Evolutionary conservation across 2,329 filamentous ascomycete genomes (phyloP), one percentile per base, ranked within the genome.

Genomic region (Botryotinia calthae): DNA sequence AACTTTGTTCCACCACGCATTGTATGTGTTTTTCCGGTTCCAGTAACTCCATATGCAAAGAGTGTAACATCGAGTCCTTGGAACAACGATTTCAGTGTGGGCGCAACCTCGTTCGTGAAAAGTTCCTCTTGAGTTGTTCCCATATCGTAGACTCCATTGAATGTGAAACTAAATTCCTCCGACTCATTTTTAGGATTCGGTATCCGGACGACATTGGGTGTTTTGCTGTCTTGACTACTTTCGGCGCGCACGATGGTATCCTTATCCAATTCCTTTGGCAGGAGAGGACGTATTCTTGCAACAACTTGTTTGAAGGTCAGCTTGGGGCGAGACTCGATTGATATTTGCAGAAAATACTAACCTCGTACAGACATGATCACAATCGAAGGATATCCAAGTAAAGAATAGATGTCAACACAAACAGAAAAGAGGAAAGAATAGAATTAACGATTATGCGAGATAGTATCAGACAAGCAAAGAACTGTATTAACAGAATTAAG

Each of bases 21-120:
- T 4, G 95, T 98, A 83, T 97, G 93, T 74, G 95, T 98, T 84
- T 98, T 98, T 72, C 95, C 95, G 0, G 94, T 97, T 64, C 95
- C 95, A 0, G 95, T 97, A 74, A 95, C 93, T 74, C 95, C 95
- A 81, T 98, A 97, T 42, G 95, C 94, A 80, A 98, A 97, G 73
- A 97, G 89, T 18, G 94, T 97, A 59, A 95, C 89, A 83, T 97
- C 93, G 80, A 94, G 90, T 73, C 93, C 96, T 82, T 91, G 91
- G 84, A 98, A 98, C 16, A 98, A 89, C 71, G 96, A 92, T 82
- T 97, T 98, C 75, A 98, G 86, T 68, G 95, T 94, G 2, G 95
- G 94, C 58, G 93, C 87, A 77, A 98, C 95, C 97, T 98, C 95
- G 54, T 91, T 89, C 76, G 95, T 93, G 81, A 97, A 99, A 73